A percentile compares a stretch with the other conserved stretches of the same genome.
These are phyloP conservation scores for Teratosphaeria zuluensis DNA, from an alignment of 2,329 filamentous ascomycete genomes.

Conservation along the genomic window DNA sequence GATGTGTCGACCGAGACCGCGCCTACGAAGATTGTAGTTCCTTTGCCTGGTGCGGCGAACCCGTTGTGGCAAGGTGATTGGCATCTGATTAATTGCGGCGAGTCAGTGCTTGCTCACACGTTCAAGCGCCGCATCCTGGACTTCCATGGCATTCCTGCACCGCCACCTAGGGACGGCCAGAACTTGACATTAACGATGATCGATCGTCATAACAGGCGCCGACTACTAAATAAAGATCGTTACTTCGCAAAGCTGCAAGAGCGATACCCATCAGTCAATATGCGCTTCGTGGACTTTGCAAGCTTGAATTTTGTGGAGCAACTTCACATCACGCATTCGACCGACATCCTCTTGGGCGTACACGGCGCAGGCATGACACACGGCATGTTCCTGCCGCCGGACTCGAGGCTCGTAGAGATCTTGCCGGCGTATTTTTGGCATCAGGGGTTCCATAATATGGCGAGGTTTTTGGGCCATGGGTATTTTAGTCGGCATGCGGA, in stretches of 20 bases:
- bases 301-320: conserved; percentile 1
- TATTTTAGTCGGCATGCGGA: conserved; percentile 1
- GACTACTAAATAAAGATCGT: conserved; percentile 1
- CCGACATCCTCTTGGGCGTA: conserved; percentile 5
- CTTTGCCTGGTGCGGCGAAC: conserved; percentile 4
- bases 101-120: conserved; percentile 2
- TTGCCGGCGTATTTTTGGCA: conserved; percentile 3
- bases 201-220: conserved; percentile 3
- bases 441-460: conserved; percentile 5
- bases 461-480: conserved; percentile 2
- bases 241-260: not conserved
- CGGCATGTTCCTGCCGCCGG: conserved; percentile 4
- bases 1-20: not conserved
- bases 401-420: conserved; percentile 4
- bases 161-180: not conserved
- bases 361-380: conserved; percentile 7
- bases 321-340: conserved; percentile 2
- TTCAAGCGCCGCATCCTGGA: conserved; percentile 3
- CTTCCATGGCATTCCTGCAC: conserved; percentile 1
- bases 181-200: conserved; percentile 1
- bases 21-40: conserved; percentile 2
- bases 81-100: conserved; percentile 1
- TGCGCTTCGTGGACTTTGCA: conserved; percentile 5
- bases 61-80: conserved; percentile 7
- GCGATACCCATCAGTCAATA: not conserved